Evolutionary conservation across 2,329 filamentous ascomycete species (phyloP).

Genomic region (Drechslerella dactyloides): DNA sequence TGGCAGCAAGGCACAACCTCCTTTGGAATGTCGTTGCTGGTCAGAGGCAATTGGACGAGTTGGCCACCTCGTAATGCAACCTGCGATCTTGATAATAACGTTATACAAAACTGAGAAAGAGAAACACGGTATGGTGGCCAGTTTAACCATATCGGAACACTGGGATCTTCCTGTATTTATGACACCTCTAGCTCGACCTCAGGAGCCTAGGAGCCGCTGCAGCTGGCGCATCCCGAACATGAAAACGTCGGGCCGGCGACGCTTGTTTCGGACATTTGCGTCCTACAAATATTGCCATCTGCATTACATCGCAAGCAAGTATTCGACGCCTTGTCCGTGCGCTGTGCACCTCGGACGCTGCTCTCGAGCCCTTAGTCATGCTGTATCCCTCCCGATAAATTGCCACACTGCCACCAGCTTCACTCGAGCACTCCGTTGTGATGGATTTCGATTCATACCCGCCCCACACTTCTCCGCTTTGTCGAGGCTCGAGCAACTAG

Average conservation of each 20-base stretch:
- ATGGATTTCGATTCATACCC: background rate
- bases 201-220: too few relatives aligned
- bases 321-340: background rate
- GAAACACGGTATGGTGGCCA: background rate
- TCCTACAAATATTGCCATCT: background rate
- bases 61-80: background rate
- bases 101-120: background rate
- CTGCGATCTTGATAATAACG: background rate
- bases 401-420: background rate
- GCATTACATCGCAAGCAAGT: background rate
- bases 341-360: background rate
- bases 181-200: background rate
- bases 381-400: background rate
- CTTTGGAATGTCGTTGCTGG: slow-evolving; percentile 1
- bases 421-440: background rate
- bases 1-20: slow-evolving; percentile 1
- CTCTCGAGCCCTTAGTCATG: background rate
- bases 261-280: slow-evolving; percentile 3
- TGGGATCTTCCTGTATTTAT: background rate
- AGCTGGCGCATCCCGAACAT: background rate
- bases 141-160: background rate
- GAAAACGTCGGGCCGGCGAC: background rate
- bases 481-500: background rate
- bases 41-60: background rate
- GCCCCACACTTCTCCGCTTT: slow-evolving; percentile 1